phyloP scores from a whole-genome alignment of 2,329 filamentous ascomycete species.

The Fusarium sambucinum region DNA sequence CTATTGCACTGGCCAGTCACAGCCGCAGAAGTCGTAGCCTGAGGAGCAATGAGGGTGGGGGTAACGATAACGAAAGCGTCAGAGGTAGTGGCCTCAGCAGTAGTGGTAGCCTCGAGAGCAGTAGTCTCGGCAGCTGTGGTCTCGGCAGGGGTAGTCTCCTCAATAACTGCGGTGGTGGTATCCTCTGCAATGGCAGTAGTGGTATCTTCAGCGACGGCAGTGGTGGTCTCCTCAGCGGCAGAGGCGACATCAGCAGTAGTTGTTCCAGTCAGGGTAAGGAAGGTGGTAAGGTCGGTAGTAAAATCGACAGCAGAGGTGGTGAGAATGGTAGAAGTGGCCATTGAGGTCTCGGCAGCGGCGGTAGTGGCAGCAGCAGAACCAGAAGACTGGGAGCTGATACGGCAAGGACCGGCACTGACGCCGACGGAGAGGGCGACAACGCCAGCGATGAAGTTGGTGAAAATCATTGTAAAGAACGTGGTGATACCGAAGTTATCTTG shows the following conservation, averaged over 20 bases:
- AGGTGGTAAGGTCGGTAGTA: conserved; percentile 2
- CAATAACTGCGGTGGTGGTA: neutral
- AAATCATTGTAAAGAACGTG: conserved; percentile 1
- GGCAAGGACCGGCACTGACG: neutral
- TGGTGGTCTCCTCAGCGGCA: neutral
- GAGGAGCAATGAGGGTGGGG: neutral
- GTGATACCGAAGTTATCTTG: neutral
- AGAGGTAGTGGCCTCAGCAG: neutral
- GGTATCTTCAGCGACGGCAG: neutral
- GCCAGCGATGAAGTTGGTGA: neutral
- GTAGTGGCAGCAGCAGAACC: neutral
- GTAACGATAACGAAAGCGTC: neutral
- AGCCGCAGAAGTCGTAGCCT: neutral
- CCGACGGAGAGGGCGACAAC: neutral
- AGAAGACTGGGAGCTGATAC: neutral
- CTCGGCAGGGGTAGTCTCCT: neutral
- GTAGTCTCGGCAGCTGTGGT: neutral
- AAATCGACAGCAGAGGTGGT: neutral
- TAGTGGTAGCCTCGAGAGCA: neutral
- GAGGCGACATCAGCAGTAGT: neutral
- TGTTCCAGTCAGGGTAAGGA: neutral
- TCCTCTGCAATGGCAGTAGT: neutral
- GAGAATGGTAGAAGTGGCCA: neutral
- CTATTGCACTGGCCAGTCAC: neutral
- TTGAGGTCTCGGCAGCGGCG: neutral